Base-by-base conservation (phyloP, 2,329 filamentous ascomycete species). In the Alternaria brassicae region DNA sequence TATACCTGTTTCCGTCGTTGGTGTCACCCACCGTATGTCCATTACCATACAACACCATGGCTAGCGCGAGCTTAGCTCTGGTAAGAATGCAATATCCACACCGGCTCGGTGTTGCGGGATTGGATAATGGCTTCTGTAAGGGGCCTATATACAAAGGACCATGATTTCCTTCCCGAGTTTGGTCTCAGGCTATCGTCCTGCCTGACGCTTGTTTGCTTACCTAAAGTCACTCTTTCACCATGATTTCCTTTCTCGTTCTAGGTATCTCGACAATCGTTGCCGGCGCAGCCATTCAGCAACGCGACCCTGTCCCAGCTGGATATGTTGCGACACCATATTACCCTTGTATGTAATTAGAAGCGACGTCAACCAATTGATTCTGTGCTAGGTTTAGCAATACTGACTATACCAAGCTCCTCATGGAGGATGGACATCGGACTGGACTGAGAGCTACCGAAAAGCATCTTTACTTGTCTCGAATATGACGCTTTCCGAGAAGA, bases 401-500 rank as follows among this genome's bases (percentile, higher is more conserved):
- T 61, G 17, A 61, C 52, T 23, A 40, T 15, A 21, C 25, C 9
- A 10, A 71, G 81, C 89, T 8, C 90, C 90, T 0, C 85, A 87
- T 51, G 90, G 90, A 49, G 91, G 91, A 37, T 93, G 91, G 88
- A 79, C 84, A 0, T 78, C 84, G 6, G 85, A 85, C 57, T 94
- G 91, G 91, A 80, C 81, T 21, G 85, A 85, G 17, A 89, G 89
- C 67, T 94, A 93, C 71, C 79, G 79, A 52, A 92, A 90, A 69
- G 91, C 91, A 1, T 83, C 87, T 57, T 77, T 81, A 3, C 76
- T 93, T 13, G 91, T 94, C 15, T 85, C 86, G 53, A 85, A 87
- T 47, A 91, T 94, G 90, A 93, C 90, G 0, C 77, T 94, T 56
- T 90, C 90, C 2, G 91, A 93, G 74, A 94, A 93, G 79, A 88